Conservation (phyloP, 1,284 basidiomycete species). For the Pyrrhoderma lamaoense region DNA sequence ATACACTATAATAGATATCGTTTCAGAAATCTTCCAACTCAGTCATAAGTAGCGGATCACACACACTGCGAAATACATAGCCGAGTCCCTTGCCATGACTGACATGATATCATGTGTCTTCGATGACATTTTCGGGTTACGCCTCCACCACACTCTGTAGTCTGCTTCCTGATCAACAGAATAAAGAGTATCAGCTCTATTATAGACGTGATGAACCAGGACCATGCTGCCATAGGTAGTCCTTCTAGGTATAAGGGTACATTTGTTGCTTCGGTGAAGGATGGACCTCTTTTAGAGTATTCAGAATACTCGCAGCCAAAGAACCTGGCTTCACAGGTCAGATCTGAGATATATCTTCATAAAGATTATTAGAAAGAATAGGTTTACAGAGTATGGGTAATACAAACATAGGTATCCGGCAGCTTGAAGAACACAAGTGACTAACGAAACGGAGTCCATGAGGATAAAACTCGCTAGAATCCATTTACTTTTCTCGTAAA, state of each 20-base stretch:
- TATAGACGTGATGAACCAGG: background rate
- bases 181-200: background rate
- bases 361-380: too few relatives aligned
- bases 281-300: too few relatives aligned
- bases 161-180: background rate
- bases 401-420: background rate
- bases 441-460: background rate
- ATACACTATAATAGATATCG: too few relatives aligned
- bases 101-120: background rate
- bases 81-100: background rate
- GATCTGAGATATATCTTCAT: too few relatives aligned
- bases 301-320: too few relatives aligned
- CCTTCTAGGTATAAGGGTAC: too few relatives aligned
- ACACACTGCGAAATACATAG: background rate
- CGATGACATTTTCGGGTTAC: background rate
- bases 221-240: background rate
- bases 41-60: background rate
- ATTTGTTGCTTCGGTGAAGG: too few relatives aligned
- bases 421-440: background rate
- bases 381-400: too few relatives aligned
- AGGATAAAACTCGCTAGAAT: background rate
- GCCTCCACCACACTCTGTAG: background rate
- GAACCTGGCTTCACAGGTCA: too few relatives aligned
- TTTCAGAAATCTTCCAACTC: too few relatives aligned
- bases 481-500: background rate